Base-by-base conservation (phyloP, 2,329 filamentous ascomycete genomes). In the Claviceps digitariae region DNA sequence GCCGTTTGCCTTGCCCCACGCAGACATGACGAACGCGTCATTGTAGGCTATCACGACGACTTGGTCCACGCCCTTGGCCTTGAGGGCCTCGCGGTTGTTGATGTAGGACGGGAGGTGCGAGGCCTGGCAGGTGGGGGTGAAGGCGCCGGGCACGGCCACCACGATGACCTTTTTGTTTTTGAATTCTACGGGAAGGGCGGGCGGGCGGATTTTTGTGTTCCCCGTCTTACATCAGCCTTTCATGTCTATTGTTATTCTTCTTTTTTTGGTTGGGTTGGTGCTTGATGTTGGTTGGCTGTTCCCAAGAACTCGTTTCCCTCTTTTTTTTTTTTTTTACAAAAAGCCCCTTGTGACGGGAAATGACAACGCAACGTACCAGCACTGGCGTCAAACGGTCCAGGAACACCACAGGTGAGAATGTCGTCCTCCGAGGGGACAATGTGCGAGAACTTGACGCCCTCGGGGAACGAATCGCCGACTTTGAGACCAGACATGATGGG, bases 1-100 rank as follows among this genome's bases (percentile, higher is more conserved):
- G 52, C 77, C 77, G 72, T 94, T 91, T 65, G 89, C 88, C 79
- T 95, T 95, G 72, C 82, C 85, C 87, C 87, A 93, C 52, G 86
- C 88, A 62, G 82, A 84, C 87, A 91, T 91, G 69, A 95, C 89
- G 66, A 77, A 94, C 58, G 83, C 75, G 71, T 95, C 90, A 72
- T 95, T 95, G 75, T 75, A 84, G 56, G 88, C 86, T 64, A 94
- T 84, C 65, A 93, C 81, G 60, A 88, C 79, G 63, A 95, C 81
- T 58, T 85, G 70, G 70, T 95, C 89, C 60, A 94, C 86, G 62
- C 87, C 88, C 78, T 91, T 91, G 66, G 74, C 73, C 73, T 83
- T 83, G 69, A 94, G 76, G 65, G 84, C 75, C 52, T 79, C 74
- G 60, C 84, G 72, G 67, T 87, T 84, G 69, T 79, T 71, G 62